A percentile compares a stretch with the other conserved stretches of the same genome.
phyloP scores from a whole-genome alignment of 257 asterid species.

The Leptodermis oblonga region DNA sequence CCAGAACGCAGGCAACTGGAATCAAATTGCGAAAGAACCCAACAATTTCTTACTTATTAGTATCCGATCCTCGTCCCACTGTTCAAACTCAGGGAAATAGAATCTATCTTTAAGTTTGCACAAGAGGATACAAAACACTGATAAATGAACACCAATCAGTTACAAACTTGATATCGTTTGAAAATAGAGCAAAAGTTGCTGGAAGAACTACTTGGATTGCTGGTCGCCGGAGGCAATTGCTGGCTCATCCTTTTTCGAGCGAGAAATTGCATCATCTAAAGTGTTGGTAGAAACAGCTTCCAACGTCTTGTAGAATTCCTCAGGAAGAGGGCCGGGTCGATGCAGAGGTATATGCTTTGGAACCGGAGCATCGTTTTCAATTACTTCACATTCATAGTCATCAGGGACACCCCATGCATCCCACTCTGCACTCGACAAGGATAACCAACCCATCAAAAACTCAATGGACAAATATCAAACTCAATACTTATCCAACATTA shows the following conservation, averaged over 20 bases:
- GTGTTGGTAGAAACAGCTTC: constrained; percentile 55
- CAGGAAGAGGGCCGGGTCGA: constrained; percentile 98
- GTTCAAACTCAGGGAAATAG: constrained; percentile 3
- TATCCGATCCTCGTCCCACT: constrained; percentile 5
- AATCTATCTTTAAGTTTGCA: neutral
- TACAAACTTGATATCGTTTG: neutral
- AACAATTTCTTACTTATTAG: constrained; percentile 10
- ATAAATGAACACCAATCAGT: neutral
- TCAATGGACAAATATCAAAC: neutral
- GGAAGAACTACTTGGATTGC: constrained; percentile 38
- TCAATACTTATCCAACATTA: neutral
- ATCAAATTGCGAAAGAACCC: neutral
- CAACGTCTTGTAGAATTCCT: constrained; percentile 78
- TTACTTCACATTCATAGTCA: constrained; percentile 86
- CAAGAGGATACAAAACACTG: neutral
- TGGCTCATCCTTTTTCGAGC: constrained; percentile 52
- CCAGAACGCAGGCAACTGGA: neutral
- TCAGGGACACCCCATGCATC: constrained; percentile 93
- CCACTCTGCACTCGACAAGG: constrained; percentile 58
- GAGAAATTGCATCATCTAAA: constrained; percentile 43
- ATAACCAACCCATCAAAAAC: neutral
- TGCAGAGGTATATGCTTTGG: constrained; percentile 93
- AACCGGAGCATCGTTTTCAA: constrained; percentile 95
- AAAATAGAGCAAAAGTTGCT: neutral
- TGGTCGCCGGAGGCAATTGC: constrained; percentile 47